Conservation (phyloP, 805 yeast genomes). For the Hanseniaspora thailandica region DNA sequence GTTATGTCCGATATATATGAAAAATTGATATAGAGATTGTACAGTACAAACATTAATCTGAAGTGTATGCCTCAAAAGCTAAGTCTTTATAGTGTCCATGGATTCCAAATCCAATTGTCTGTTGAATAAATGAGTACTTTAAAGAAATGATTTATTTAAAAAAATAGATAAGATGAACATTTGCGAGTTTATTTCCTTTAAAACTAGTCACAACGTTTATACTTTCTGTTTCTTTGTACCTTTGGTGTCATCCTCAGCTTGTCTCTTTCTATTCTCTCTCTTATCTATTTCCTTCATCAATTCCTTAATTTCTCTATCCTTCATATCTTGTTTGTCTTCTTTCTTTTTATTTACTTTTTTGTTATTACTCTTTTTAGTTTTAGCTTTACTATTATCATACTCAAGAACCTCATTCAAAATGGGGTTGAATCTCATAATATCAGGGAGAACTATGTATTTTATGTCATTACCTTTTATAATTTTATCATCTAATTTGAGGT, state of each 20-base stretch:
- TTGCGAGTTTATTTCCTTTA: too few relatives aligned
- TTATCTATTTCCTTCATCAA: background rate
- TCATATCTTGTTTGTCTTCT: background rate
- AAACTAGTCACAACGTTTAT: background rate
- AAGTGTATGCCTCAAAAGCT: too few relatives aligned
- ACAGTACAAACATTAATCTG: too few relatives aligned
- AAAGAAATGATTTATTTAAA: too few relatives aligned
- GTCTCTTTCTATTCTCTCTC: conserved; percentile 1
- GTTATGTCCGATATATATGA: background rate
- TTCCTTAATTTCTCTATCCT: background rate
- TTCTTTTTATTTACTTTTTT: background rate
- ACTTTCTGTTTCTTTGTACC: background rate
- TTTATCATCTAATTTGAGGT: background rate
- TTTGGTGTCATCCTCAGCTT: background rate
- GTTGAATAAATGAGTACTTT: too few relatives aligned
- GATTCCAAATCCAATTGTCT: too few relatives aligned
- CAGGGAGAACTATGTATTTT: conserved; percentile 9
- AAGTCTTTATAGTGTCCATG: too few relatives aligned
- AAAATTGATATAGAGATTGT: too few relatives aligned
- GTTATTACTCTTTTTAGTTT: background rate
- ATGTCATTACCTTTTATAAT: conserved; percentile 6
- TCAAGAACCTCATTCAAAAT: conserved; percentile 1
- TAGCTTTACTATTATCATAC: background rate
- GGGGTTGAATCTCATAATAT: conserved; percentile 14
- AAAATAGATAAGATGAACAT: too few relatives aligned